phyloP scores from a whole-genome alignment of 805 yeast species.

The Candida dajiaensis region DNA sequence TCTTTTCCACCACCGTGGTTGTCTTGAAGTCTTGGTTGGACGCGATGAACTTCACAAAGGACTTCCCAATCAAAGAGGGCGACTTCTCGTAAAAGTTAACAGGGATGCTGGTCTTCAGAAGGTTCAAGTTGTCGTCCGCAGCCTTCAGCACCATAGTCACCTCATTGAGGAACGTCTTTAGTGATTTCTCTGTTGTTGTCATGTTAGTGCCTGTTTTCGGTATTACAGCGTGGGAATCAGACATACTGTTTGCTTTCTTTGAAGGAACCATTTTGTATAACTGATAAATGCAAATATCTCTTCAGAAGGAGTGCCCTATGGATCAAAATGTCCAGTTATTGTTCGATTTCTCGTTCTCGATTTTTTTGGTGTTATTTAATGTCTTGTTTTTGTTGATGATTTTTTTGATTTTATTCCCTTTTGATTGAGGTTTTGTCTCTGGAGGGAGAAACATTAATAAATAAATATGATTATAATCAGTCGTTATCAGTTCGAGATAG shows the following conservation, averaged over 20 bases:
- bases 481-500: too few relatives aligned
- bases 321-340: neutral
- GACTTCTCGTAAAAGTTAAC: constrained; percentile 12
- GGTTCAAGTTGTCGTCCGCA: constrained; percentile 12
- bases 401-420: too few relatives aligned
- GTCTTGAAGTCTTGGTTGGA: constrained; percentile 9
- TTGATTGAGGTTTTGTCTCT: too few relatives aligned
- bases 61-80: constrained; percentile 12
- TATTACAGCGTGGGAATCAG: neutral
- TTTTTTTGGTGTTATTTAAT: too few relatives aligned
- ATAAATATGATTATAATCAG: too few relatives aligned
- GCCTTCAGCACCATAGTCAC: neutral
- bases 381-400: too few relatives aligned
- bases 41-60: constrained; percentile 6
- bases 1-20: constrained; percentile 40
- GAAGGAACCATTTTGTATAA: neutral
- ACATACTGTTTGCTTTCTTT: neutral
- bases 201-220: neutral
- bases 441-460: too few relatives aligned
- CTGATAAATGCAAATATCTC: neutral
- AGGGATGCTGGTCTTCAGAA: constrained; percentile 16
- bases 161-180: neutral
- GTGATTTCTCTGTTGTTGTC: neutral
- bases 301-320: too few relatives aligned
- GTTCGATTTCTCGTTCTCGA: neutral